Conservation (phyloP, 176 grass and related monocot genomes). For the Zoysia japonica region DNA sequence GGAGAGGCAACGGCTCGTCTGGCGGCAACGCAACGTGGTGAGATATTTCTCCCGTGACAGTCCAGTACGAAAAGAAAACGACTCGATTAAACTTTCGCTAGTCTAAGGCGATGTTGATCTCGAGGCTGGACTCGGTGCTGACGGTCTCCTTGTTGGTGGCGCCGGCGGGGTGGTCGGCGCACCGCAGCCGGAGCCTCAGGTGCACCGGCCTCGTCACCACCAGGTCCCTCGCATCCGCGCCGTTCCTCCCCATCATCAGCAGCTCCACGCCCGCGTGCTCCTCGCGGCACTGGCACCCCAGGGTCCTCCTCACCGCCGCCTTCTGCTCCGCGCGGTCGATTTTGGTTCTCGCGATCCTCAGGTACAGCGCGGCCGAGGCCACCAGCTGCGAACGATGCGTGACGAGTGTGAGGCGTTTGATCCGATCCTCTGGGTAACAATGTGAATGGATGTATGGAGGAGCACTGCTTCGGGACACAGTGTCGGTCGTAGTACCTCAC, state of each 20-base stretch:
- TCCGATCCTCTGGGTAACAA: neutral
- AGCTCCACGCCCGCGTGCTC: conserved; percentile 43
- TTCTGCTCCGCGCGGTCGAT: conserved; percentile 29
- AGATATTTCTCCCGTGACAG: neutral
- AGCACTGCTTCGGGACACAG: neutral
- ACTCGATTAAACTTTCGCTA: neutral
- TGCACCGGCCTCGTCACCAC: conserved; percentile 62
- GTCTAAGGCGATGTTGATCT: conserved; percentile 55
- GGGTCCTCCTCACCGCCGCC: conserved; percentile 38
- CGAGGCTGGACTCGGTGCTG: conserved; percentile 62
- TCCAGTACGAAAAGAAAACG: neutral
- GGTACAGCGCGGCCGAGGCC: conserved; percentile 65
- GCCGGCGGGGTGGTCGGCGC: conserved; percentile 68
- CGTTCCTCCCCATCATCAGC: conserved; percentile 30
- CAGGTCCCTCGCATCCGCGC: conserved; percentile 45
- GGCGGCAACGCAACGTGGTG: neutral
- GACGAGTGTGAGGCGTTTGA: neutral
- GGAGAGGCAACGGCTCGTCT: too few relatives aligned
- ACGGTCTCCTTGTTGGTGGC: conserved; percentile 77
- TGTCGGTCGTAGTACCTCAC: conserved; percentile 51
- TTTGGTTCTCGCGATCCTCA: conserved; percentile 43
- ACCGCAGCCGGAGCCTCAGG: conserved; percentile 69
- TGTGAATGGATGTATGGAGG: neutral
- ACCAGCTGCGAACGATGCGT: conserved; percentile 51
- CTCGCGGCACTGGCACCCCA: conserved; percentile 36